Conservation (phyloP, 441 rosid species). For the Mallotus repandus region DNA sequence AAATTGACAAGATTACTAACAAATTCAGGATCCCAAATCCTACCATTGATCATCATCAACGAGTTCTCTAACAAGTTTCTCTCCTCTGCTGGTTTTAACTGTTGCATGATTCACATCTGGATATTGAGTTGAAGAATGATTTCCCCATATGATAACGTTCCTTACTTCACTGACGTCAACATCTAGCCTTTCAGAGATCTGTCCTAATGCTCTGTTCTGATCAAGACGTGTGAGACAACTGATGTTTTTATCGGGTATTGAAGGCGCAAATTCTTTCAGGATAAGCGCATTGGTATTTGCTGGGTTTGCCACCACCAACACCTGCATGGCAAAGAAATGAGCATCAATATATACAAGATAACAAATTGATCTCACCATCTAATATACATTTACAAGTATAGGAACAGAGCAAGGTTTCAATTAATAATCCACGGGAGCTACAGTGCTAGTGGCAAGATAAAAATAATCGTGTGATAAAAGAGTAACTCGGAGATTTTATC, state of each 20-base stretch:
- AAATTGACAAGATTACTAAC: neutral
- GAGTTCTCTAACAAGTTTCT: constrained; percentile 44
- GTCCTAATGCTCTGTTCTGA: constrained; percentile 77
- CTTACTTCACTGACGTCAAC: constrained; percentile 60
- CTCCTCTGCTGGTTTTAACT: constrained; percentile 36
- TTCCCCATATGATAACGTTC: constrained; percentile 84
- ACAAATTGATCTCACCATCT: too few species aligned
- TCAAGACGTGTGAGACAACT: constrained; percentile 81
- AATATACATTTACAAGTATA: too few species aligned
- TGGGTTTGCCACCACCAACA: constrained; percentile 81
- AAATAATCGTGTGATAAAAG: too few species aligned
- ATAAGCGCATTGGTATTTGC: constrained; percentile 84
- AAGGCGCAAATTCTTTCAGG: constrained; percentile 81
- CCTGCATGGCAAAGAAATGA: constrained; percentile 32
- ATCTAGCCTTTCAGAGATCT: constrained; percentile 57
- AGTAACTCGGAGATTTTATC: neutral
- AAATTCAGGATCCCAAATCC: neutral
- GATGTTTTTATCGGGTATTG: constrained; percentile 72
- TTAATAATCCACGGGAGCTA: too few species aligned
- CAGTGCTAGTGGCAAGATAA: too few species aligned
- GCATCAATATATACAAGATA: too few species aligned
- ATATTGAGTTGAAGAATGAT: constrained; percentile 85
- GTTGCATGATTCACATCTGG: constrained; percentile 80
- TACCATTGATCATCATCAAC: constrained; percentile 61
- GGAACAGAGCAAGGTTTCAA: too few species aligned